A percentile compares a stretch with the other conserved stretches of the same genome.
phyloP scores from a whole-genome alignment of 331 rosid species.

The Malus hybrid region DNA sequence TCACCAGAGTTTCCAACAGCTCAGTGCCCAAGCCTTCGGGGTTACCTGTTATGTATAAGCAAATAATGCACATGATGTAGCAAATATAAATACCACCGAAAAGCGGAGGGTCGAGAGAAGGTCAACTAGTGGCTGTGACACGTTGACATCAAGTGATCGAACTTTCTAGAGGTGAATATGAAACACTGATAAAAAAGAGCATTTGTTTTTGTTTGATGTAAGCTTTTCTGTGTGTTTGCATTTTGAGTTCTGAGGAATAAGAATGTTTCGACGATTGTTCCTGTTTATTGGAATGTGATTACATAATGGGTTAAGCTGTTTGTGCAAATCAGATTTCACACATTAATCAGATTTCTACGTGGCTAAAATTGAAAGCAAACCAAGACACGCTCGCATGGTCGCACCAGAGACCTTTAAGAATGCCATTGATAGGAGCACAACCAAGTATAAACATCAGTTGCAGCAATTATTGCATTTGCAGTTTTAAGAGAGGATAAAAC shows the following conservation, averaged over 20 bases:
- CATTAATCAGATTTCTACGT: background rate
- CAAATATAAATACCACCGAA: constrained; percentile 5
- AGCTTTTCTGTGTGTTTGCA: background rate
- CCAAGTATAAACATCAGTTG: background rate
- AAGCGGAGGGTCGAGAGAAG: background rate
- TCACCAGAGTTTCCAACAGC: constrained; percentile 93
- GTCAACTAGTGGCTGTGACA: background rate
- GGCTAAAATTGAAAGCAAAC: background rate
- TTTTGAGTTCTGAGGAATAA: background rate
- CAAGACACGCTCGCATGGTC: background rate
- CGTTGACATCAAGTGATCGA: background rate
- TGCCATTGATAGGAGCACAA: background rate
- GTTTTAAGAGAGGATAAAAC: background rate
- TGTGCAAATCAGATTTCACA: background rate
- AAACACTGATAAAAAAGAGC: background rate
- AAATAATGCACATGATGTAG: constrained; percentile 7
- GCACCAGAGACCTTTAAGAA: background rate
- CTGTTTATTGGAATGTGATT: background rate
- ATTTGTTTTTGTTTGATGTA: background rate
- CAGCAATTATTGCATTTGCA: background rate
- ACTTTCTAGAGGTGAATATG: background rate
- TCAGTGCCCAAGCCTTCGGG: constrained; percentile 88
- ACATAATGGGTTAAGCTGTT: background rate
- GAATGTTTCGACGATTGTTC: background rate
- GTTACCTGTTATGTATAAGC: constrained; percentile 50